phyloP scores from a whole-genome alignment of 2,329 filamentous ascomycete species.

The Hypoxylon sp. region DNA sequence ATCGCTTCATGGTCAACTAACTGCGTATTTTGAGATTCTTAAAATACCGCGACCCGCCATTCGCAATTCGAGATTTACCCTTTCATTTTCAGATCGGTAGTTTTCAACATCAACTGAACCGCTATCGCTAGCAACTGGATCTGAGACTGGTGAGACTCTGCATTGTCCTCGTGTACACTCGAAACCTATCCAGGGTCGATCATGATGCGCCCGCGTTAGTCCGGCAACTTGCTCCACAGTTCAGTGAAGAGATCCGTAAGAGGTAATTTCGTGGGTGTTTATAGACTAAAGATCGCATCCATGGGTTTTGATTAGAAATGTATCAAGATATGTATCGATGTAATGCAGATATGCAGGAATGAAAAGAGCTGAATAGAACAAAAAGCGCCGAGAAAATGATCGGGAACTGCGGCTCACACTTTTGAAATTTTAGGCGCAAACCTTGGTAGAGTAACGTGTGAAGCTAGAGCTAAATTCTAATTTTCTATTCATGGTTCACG shows the following conservation, averaged over 20 bases:
- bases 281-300: conserved; percentile 3
- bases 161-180: conserved; percentile 42
- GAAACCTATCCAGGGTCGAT: conserved; percentile 43
- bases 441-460: conserved; percentile 21
- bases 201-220: conserved; percentile 39
- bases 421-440: conserved; percentile 31
- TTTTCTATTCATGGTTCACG: conserved; percentile 29
- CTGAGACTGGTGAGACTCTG: conserved; percentile 41
- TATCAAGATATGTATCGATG: conserved; percentile 3
- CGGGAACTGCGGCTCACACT: conserved; percentile 43
- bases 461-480: conserved; percentile 32
- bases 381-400: conserved; percentile 41
- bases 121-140: conserved; percentile 19
- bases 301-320: conserved; percentile 15
- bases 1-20: conserved; percentile 4
- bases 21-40: conserved; percentile 19
- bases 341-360: conserved; percentile 17
- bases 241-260: conserved; percentile 34
- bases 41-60: conserved; percentile 16
- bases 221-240: conserved; percentile 33
- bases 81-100: conserved; percentile 26
- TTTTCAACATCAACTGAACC: conserved; percentile 23
- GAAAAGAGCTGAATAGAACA: conserved; percentile 16
- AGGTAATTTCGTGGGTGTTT: conserved; percentile 33
- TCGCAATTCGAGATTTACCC: conserved; percentile 19